Percentiles rank a stretch among this genome's conserved stretches.
phyloP scores from a whole-genome alignment of 768 basidiomycete species.

The Filobasidium floriforme region DNA sequence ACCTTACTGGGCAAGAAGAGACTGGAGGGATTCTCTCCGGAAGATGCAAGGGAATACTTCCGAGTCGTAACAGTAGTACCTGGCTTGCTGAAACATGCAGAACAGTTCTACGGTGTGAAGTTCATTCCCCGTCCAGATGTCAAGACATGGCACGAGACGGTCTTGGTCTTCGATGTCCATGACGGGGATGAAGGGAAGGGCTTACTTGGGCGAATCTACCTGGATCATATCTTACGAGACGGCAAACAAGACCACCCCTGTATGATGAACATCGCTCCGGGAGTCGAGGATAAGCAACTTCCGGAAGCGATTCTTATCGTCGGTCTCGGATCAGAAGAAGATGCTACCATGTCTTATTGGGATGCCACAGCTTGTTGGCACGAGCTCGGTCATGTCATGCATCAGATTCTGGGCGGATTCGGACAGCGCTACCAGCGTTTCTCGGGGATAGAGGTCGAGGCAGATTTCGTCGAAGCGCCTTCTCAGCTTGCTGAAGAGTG shows the following conservation, averaged over 20 bases:
- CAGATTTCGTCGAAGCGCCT: conserved; percentile 8
- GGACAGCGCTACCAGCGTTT: conserved; percentile 9
- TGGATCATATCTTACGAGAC: neutral
- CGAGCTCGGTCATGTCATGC: conserved; percentile 13
- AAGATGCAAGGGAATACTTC: neutral
- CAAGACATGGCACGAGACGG: neutral
- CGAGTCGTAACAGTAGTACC: neutral
- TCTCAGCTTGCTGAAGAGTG: conserved; percentile 6
- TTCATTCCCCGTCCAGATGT: neutral
- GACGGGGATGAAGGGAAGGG: neutral
- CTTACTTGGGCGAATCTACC: neutral
- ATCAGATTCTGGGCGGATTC: neutral
- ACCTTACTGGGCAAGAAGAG: too few species aligned
- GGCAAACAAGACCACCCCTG: neutral
- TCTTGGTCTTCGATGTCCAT: neutral
- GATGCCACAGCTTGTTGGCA: conserved; percentile 9
- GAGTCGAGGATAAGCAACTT: neutral
- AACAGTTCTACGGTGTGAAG: neutral
- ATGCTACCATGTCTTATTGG: conserved; percentile 12
- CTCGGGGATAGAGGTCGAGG: conserved; percentile 1
- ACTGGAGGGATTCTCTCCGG: neutral
- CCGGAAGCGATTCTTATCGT: conserved; percentile 5
- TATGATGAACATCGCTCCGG: neutral
- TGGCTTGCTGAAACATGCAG: neutral
- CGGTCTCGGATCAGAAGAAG: neutral